Evolutionary conservation across 2,329 filamentous ascomycete species (phyloP).

Genomic region (Aspergillus versicolor): DNA sequence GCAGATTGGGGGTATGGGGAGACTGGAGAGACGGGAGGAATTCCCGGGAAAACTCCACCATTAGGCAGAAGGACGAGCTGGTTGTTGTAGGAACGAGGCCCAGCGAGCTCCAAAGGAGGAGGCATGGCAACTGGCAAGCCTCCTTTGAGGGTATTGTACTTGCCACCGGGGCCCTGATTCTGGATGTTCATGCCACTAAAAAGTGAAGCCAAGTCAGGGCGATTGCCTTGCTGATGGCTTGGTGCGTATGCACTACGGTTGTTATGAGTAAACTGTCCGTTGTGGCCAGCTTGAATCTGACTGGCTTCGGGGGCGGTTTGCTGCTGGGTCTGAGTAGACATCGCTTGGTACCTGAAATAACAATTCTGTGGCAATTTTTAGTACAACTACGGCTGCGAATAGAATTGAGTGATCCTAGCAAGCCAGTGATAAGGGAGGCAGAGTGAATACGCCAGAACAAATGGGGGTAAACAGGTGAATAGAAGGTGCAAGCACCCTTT

Average conservation of each 20-base stretch:
- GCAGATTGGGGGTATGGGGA: constrained; percentile 29
- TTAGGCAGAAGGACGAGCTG: constrained; percentile 34
- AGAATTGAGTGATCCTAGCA: neutral
- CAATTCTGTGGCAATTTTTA: constrained; percentile 2
- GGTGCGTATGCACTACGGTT: constrained; percentile 24
- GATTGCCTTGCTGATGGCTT: constrained; percentile 23
- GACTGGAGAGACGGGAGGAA: constrained; percentile 23
- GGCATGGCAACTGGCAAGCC: constrained; percentile 25
- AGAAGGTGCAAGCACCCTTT: no score
- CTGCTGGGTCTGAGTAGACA: constrained; percentile 25
- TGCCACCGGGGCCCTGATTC: constrained; percentile 27
- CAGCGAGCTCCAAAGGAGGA: constrained; percentile 26
- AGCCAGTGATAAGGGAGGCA: neutral
- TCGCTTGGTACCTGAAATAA: constrained; percentile 8
- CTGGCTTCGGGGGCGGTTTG: constrained; percentile 26
- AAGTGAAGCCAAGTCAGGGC: constrained; percentile 22
- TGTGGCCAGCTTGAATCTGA: constrained; percentile 22
- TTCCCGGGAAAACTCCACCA: constrained; percentile 31
- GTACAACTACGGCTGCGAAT: neutral
- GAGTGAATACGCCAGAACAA: neutral
- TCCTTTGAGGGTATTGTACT: constrained; percentile 28
- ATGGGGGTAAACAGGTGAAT: neutral
- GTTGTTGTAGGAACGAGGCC: constrained; percentile 29
- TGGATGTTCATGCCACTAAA: constrained; percentile 29
- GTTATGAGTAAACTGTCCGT: constrained; percentile 28